These are phyloP conservation scores for Fomitopsis palustris DNA, from an alignment of 1,284 basidiomycete species.

Conservation along the genomic window DNA sequence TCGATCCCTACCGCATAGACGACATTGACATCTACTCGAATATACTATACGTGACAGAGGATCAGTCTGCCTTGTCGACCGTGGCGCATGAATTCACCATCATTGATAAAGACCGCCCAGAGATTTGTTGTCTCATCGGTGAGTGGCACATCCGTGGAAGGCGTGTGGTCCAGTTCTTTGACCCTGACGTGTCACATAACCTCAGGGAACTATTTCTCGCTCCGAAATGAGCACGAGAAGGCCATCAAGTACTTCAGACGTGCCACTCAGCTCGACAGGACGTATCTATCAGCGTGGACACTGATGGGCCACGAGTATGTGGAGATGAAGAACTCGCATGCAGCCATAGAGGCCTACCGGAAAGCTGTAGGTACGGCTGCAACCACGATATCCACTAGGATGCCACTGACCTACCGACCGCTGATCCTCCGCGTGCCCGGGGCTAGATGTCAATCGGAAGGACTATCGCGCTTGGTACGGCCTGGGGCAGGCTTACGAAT, in stretches of 20 bases:
- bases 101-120: constrained; percentile 87
- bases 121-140: constrained; percentile 95
- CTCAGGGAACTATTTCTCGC: constrained; percentile 93
- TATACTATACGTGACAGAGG: constrained; percentile 94
- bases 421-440: constrained; percentile 3
- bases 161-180: background rate
- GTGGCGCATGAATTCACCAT: constrained; percentile 90
- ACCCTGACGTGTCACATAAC: background rate
- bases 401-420: background rate
- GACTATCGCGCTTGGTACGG: constrained; percentile 99
- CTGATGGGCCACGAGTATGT: constrained; percentile 99
- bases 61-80: constrained; percentile 83
- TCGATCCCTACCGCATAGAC: constrained; percentile 90
- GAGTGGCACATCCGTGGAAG: constrained; percentile 25
- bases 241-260: constrained; percentile 94
- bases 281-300: constrained; percentile 98
- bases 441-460: constrained; percentile 86
- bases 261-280: constrained; percentile 91
- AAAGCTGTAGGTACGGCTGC: constrained; percentile 80
- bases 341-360: constrained; percentile 96
- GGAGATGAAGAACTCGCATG: constrained; percentile 98
- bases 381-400: background rate
- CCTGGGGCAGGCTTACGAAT: constrained; percentile 95
- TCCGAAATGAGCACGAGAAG: constrained; percentile 91
- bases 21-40: constrained; percentile 97